These are phyloP conservation scores for Lentinula sp. DNA, from an alignment of 768 basidiomycete species.

Conservation along the genomic window DNA sequence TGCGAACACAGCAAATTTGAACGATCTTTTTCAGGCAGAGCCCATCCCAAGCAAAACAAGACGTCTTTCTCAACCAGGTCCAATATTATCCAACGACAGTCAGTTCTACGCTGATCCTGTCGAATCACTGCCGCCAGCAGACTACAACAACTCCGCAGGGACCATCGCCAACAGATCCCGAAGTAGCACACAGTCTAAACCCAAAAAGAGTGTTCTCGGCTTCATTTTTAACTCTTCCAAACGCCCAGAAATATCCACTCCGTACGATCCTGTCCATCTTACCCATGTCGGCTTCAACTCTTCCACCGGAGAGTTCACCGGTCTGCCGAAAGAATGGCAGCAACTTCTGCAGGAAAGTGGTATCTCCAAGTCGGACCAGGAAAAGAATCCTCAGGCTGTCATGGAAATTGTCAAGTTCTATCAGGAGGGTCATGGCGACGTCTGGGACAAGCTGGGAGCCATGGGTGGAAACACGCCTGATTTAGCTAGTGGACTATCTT, in stretches of 20 bases:
- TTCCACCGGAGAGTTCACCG: conserved; percentile 96
- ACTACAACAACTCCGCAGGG: background rate
- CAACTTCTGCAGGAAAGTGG: conserved; percentile 93
- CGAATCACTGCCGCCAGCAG: conserved; percentile 30
- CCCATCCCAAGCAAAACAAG: background rate
- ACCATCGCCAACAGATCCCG: conserved; percentile 26
- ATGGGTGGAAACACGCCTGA: conserved; percentile 29
- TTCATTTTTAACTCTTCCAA: conserved; percentile 75
- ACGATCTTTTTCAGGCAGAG: conserved; percentile 55
- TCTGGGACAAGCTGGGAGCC: conserved; percentile 82
- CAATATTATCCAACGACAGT: background rate
- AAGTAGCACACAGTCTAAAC: conserved; percentile 39
- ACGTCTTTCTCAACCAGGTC: conserved; percentile 1
- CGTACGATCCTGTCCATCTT: conserved; percentile 98
- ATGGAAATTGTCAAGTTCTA: conserved; percentile 99
- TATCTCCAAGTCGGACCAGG: conserved; percentile 90
- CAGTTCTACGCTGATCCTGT: conserved; percentile 41
- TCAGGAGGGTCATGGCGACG: conserved; percentile 78
- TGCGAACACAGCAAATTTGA: conserved; percentile 77
- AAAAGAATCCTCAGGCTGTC: conserved; percentile 95
- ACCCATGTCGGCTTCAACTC: conserved; percentile 99
- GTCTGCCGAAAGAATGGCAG: conserved; percentile 98
- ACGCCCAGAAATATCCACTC: conserved; percentile 90
- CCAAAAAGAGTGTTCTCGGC: conserved; percentile 68
- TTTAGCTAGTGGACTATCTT: conserved; percentile 11